Conservation (phyloP, 1,284 basidiomycete genomes). For the Moesziomyces globuligerus region DNA sequence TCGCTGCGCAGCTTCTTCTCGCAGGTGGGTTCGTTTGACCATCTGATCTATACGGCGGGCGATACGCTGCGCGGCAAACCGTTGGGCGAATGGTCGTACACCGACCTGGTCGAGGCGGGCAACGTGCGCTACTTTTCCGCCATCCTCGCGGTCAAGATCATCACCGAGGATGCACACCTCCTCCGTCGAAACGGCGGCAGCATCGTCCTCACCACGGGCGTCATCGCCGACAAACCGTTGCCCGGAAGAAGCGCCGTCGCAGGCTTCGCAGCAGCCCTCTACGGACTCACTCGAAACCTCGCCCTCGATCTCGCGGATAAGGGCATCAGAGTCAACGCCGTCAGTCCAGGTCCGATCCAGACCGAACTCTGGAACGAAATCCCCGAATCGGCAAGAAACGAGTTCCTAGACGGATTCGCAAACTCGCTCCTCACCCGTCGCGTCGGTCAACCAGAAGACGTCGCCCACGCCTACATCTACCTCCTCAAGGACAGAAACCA, state of each 20-base stretch:
- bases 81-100: slow-evolving; percentile 19
- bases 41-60: slow-evolving; percentile 47
- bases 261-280: slow-evolving; percentile 15
- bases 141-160: slow-evolving; percentile 39
- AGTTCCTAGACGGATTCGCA: not conserved
- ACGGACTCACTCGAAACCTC: slow-evolving; percentile 26
- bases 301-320: slow-evolving; percentile 32
- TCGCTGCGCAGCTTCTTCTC: slow-evolving; percentile 23
- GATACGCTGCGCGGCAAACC: slow-evolving; percentile 15
- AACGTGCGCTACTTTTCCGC: slow-evolving; percentile 23
- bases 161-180: slow-evolving; percentile 2
- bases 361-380: slow-evolving; percentile 43
- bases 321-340: slow-evolving; percentile 41
- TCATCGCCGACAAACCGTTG: slow-evolving; percentile 25
- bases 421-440: slow-evolving; percentile 13
- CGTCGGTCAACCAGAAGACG: slow-evolving; percentile 23
- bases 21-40: slow-evolving; percentile 41
- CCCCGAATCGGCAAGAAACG: slow-evolving; percentile 7
- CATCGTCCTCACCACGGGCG: slow-evolving; percentile 41
- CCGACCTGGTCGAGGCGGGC: slow-evolving; percentile 26
- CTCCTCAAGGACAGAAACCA: slow-evolving; percentile 50
- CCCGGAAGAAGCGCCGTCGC: slow-evolving; percentile 15
- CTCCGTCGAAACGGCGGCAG: slow-evolving; percentile 12
- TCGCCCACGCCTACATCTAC: slow-evolving; percentile 38
- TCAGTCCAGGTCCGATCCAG: slow-evolving; percentile 34